A percentile compares a stretch with the other conserved stretches of the same genome.
Conservation (phyloP, 2,329 filamentous ascomycete genomes). For the Neofusicoccum sp. region DNA sequence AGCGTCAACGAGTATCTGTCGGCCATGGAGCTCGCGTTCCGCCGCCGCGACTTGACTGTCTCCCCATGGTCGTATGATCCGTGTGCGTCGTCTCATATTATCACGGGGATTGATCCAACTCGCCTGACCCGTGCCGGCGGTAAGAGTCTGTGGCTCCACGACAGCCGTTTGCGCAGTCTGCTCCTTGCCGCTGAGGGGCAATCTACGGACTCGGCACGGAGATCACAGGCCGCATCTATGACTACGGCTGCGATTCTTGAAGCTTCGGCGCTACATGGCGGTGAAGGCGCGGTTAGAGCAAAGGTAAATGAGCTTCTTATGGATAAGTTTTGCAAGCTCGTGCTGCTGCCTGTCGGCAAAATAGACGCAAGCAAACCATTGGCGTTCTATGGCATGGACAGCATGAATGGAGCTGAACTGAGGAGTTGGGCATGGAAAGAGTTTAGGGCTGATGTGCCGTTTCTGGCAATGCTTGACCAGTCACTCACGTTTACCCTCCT, state of each 20-base stretch:
- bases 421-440: constrained; percentile 26
- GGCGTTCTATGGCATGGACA: constrained; percentile 29
- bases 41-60: not conserved
- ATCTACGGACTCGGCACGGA: not conserved
- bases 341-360: not conserved
- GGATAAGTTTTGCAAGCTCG: constrained; percentile 18
- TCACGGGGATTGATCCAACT: not conserved
- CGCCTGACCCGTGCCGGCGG: constrained; percentile 21
- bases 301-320: constrained; percentile 20
- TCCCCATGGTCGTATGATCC: constrained; percentile 20
- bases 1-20: constrained; percentile 54
- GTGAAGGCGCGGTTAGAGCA: no score
- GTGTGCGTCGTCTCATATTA: no score
- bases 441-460: constrained; percentile 36
- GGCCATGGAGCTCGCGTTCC: constrained; percentile 40
- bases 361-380: constrained; percentile 23
- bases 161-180: no score
- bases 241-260: constrained; percentile 6
- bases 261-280: no score
- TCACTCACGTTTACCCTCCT: not conserved
- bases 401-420: constrained; percentile 27
- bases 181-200: no score
- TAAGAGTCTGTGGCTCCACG: not conserved
- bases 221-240: constrained; percentile 12
- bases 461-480: not conserved